These are phyloP conservation scores for Wickerhamiella kurtzmanii DNA, from an alignment of 805 yeast species.

Conservation along the genomic window DNA sequence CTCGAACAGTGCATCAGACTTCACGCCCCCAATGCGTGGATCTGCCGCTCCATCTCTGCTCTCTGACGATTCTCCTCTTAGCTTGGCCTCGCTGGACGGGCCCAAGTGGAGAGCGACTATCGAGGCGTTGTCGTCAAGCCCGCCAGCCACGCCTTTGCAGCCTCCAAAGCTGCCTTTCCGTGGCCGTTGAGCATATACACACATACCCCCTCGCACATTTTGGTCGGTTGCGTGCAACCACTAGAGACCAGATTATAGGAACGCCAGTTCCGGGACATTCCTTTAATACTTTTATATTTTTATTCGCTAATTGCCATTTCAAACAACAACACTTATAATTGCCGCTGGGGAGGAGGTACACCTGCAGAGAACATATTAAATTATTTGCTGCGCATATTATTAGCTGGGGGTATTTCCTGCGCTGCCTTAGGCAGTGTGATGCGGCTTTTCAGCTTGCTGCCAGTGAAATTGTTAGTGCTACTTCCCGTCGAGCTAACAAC, in stretches of 20 bases:
- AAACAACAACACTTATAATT: no score
- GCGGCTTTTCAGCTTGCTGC: no score
- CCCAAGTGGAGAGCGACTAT: slow-evolving; percentile 7
- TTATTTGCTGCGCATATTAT: no score
- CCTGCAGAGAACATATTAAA: neutral
- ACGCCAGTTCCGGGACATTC: neutral
- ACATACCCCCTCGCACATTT: neutral
- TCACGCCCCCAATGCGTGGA: slow-evolving; percentile 13
- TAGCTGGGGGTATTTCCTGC: no score
- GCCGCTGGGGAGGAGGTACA: no score
- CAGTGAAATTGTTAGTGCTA: no score
- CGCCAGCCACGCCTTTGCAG: slow-evolving; percentile 18
- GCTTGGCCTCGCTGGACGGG: slow-evolving; percentile 12
- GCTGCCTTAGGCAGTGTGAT: no score
- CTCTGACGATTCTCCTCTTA: slow-evolving; percentile 13
- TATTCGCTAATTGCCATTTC: neutral
- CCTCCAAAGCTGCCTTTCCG: slow-evolving; percentile 18
- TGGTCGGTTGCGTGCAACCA: neutral
- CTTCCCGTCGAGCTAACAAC: no score
- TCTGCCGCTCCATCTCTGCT: slow-evolving; percentile 1
- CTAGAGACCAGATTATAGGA: no score
- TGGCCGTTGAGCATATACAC: neutral
- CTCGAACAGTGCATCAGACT: slow-evolving; percentile 6
- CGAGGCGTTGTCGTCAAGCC: slow-evolving; percentile 13
- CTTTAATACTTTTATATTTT: neutral